Evolutionary conservation across 305 asterid genomes (phyloP).

Genomic region (Andrographis paniculata): DNA sequence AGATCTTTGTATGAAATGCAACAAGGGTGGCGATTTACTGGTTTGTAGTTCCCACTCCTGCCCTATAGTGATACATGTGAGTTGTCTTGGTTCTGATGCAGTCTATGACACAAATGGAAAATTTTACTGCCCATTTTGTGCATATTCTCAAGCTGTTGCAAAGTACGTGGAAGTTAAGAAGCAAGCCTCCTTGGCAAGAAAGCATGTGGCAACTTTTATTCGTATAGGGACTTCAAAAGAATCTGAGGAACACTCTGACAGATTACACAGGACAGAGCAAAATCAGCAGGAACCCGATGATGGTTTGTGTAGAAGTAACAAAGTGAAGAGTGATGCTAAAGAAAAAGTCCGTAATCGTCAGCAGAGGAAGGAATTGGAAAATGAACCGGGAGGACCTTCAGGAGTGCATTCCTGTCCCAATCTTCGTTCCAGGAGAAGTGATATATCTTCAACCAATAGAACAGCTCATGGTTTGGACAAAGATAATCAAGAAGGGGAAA

Average conservation of each 20-base stretch:
- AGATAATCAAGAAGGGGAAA: too few relatives aligned
- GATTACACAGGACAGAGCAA: constrained; percentile 18
- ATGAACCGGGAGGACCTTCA: too few relatives aligned
- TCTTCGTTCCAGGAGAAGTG: too few relatives aligned
- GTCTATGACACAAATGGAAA: constrained; percentile 37
- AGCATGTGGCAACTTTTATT: constrained; percentile 44
- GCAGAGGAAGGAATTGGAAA: too few relatives aligned
- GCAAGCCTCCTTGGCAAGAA: constrained; percentile 49
- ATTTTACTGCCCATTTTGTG: constrained; percentile 84
- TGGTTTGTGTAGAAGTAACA: too few relatives aligned
- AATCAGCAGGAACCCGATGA: constrained; percentile 23
- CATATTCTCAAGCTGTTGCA: constrained; percentile 51
- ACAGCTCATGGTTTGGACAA: too few relatives aligned
- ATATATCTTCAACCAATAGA: too few relatives aligned
- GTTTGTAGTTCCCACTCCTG: constrained; percentile 60
- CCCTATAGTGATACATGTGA: constrained; percentile 42
- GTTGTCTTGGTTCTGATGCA: constrained; percentile 51
- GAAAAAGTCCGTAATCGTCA: too few relatives aligned
- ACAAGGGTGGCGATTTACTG: constrained; percentile 43
- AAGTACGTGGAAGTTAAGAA: constrained; percentile 38
- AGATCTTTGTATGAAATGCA: constrained; percentile 52
- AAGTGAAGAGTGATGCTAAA: too few relatives aligned
- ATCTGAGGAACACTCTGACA: constrained; percentile 20
- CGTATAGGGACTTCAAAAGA: constrained; percentile 22
- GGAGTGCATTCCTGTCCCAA: too few relatives aligned